Percentiles rank a stretch among this genome's conserved stretches.
Conservation (phyloP, 352 stramenopile genomes). For the Phytopythium boreale region DNA sequence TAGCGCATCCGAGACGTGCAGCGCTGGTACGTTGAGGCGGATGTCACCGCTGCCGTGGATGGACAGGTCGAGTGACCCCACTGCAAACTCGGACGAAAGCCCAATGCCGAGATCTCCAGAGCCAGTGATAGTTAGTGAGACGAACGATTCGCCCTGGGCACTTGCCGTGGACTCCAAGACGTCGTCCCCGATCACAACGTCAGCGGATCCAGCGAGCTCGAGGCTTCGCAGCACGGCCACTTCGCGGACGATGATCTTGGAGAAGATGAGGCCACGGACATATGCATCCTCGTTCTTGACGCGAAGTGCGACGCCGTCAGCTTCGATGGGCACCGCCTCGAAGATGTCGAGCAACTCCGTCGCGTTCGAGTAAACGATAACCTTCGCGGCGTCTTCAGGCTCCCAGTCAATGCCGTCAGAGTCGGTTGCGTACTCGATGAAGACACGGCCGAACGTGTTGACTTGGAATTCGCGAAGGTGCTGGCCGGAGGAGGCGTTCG, state of each 20-base stretch:
- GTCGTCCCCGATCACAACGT: background rate
- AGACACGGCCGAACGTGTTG: background rate
- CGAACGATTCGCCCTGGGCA: background rate
- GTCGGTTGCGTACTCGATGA: background rate
- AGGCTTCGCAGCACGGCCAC: background rate
- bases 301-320: background rate
- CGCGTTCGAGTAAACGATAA: background rate
- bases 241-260: background rate
- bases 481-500: background rate
- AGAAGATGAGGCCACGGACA: background rate
- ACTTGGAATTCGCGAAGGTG: background rate
- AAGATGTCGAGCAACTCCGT: background rate
- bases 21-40: background rate
- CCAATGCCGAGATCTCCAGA: background rate
- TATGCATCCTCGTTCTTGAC: conserved; percentile 2
- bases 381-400: background rate
- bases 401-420: background rate
- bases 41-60: background rate
- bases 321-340: background rate
- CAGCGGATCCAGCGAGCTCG: background rate
- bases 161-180: background rate
- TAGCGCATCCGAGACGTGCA: background rate
- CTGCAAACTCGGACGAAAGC: background rate
- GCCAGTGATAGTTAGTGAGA: background rate
- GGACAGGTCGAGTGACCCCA: background rate